A percentile compares a stretch with the other conserved stretches of the same genome.
These are phyloP conservation scores for Xylariales sp. DNA, from an alignment of 2,329 filamentous ascomycete genomes.

Conservation along the genomic window DNA sequence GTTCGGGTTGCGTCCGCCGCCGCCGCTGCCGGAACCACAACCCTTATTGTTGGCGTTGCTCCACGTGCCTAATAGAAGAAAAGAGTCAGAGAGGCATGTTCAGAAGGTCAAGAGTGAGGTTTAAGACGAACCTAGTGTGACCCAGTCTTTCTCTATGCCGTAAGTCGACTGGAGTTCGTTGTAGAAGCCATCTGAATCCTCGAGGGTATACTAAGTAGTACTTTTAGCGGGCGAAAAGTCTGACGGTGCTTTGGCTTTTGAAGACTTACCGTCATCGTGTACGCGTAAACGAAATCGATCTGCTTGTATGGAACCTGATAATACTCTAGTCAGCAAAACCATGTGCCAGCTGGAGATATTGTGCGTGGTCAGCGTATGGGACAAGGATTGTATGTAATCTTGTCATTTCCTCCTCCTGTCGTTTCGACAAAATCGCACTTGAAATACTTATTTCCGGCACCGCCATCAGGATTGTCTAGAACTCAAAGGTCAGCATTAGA, in stretches of 20 bases:
- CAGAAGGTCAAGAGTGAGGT: no score
- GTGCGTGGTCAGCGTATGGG: no score
- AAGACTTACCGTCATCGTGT: not conserved
- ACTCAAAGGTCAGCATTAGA: no score
- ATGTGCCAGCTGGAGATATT: no score
- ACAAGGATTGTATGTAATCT: not conserved
- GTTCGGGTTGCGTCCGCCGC: not conserved
- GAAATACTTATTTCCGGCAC: not conserved
- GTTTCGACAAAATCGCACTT: not conserved
- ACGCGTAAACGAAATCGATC: not conserved
- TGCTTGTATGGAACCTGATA: not conserved
- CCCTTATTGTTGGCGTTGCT: no score
- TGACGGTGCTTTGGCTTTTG: not conserved
- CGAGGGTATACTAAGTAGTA: not conserved
- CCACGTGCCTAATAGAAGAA: no score
- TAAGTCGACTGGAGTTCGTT: not conserved
- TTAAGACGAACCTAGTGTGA: not conserved
- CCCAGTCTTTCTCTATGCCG: not conserved
- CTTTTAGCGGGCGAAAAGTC: not conserved
- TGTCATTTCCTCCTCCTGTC: not conserved
- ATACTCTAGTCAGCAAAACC: no score
- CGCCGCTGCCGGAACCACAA: not conserved
- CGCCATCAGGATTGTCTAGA: not conserved
- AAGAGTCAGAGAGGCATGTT: no score
- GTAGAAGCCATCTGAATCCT: constrained; percentile 1